A percentile compares a stretch with the other conserved stretches of the same genome.
Conservation (phyloP, 805 yeast species). For the Vanderwaltozyma tropicalis region DNA sequence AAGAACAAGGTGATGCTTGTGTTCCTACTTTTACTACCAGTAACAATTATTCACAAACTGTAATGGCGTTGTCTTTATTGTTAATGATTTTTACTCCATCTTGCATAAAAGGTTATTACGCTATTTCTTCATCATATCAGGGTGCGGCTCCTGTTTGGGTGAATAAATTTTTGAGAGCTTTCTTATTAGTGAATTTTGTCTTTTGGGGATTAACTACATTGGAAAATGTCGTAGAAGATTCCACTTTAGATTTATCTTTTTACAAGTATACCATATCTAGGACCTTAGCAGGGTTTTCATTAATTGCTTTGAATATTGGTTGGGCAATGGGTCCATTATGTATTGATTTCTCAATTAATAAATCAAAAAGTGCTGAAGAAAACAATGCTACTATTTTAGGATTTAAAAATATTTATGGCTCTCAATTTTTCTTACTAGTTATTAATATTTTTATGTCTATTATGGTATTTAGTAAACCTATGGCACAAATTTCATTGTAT, state of each 20-base stretch:
- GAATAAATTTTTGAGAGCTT: slow-evolving; percentile 36
- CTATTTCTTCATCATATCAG: slow-evolving; percentile 62
- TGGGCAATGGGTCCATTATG: slow-evolving; percentile 88
- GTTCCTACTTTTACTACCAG: slow-evolving; percentile 54
- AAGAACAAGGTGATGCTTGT: slow-evolving; percentile 80
- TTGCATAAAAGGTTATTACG: slow-evolving; percentile 59
- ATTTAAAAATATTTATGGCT: slow-evolving; percentile 79
- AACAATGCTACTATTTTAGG: slow-evolving; percentile 61
- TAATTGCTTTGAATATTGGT: slow-evolving; percentile 67
- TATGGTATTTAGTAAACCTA: slow-evolving; percentile 70
- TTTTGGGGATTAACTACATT: slow-evolving; percentile 76
- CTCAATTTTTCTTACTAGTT: slow-evolving; percentile 66
- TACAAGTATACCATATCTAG: slow-evolving; percentile 65
- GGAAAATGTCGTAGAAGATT: slow-evolving; percentile 39
- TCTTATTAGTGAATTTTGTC: slow-evolving; percentile 47
- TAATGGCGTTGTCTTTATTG: slow-evolving; percentile 41
- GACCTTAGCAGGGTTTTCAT: slow-evolving; percentile 58
- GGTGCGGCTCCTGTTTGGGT: slow-evolving; percentile 85
- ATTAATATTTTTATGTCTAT: slow-evolving; percentile 60
- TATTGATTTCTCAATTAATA: slow-evolving; percentile 41
- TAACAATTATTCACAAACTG: slow-evolving; percentile 45
- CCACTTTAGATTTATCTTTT: slow-evolving; percentile 19
- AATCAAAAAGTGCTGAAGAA: slow-evolving; percentile 29
- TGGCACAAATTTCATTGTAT: slow-evolving; percentile 70
- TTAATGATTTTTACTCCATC: slow-evolving; percentile 53